These are phyloP conservation scores for Funneliformis geosporum DNA, from an alignment of 192 early-diverging fungal species.

Conservation along the genomic window DNA sequence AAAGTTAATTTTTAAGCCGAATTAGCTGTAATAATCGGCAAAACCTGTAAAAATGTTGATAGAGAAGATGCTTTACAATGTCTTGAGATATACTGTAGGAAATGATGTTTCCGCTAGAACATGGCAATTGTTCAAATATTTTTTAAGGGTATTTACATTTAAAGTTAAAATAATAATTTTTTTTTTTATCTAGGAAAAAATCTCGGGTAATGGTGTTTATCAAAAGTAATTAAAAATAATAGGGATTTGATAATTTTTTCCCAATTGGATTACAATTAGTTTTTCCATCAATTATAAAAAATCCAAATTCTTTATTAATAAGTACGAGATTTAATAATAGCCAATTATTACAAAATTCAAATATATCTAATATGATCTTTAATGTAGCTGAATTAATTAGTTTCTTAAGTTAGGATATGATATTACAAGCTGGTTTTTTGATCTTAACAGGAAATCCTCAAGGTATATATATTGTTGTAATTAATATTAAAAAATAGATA, in stretches of 20 bases:
- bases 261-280: constrained; percentile 60
- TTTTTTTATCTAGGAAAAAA: constrained; percentile 15
- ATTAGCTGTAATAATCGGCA: constrained; percentile 63
- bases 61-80: constrained; percentile 52
- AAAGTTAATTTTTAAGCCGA: constrained; percentile 65
- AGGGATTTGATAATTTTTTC: constrained; percentile 61
- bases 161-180: not conserved
- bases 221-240: constrained; percentile 41
- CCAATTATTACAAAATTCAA: constrained; percentile 51
- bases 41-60: constrained; percentile 52
- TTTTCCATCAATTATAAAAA: constrained; percentile 47
- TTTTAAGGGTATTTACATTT: not conserved
- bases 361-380: constrained; percentile 61
- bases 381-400: constrained; percentile 51
- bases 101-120: constrained; percentile 64
- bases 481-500: no score
- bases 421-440: constrained; percentile 55
- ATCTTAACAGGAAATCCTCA: constrained; percentile 55
- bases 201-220: constrained; percentile 58
- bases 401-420: constrained; percentile 63
- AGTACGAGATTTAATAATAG: constrained; percentile 39
- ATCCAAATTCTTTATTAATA: constrained; percentile 54
- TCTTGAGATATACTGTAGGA: constrained; percentile 57
- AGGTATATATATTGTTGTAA: constrained; percentile 26
- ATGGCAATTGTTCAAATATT: constrained; percentile 47